phyloP scores from a whole-genome alignment of 441 rosid species.

The Geranium incanum region DNA sequence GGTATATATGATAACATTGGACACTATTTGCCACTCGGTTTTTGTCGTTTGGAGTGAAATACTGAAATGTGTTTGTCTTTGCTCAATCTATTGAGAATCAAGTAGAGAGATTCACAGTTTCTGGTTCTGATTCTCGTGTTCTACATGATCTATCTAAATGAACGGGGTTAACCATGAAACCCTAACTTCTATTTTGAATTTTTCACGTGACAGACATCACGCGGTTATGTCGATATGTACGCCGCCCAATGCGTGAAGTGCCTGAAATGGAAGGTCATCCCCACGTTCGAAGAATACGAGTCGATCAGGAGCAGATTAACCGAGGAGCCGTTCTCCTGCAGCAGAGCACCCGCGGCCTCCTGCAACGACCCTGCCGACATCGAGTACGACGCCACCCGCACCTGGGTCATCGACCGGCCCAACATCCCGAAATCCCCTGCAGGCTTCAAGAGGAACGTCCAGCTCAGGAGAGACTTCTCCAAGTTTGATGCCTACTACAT shows the following conservation, averaged over 20 bases:
- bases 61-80: too few relatives aligned
- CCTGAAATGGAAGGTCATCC: constrained; percentile 69
- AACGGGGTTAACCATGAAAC: neutral
- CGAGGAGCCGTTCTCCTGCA: constrained; percentile 47
- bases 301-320: constrained; percentile 55
- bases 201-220: constrained; percentile 30
- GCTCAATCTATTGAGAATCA: too few relatives aligned
- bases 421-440: constrained; percentile 72
- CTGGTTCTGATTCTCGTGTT: too few relatives aligned
- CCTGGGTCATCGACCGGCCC: constrained; percentile 85
- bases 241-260: constrained; percentile 77
- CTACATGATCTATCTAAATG: neutral
- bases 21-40: too few relatives aligned
- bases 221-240: constrained; percentile 44
- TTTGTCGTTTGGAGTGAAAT: too few relatives aligned
- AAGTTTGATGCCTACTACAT: constrained; percentile 84
- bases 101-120: too few relatives aligned
- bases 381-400: constrained; percentile 50
- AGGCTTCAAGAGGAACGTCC: constrained; percentile 71
- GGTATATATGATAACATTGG: too few relatives aligned
- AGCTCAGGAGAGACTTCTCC: constrained; percentile 67
- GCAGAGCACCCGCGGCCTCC: constrained; percentile 39
- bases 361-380: constrained; percentile 67
- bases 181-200: neutral
- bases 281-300: constrained; percentile 57